Evolutionary conservation across 257 asterid genomes (phyloP).

Genomic region (Nyctanthes arbortristis): DNA sequence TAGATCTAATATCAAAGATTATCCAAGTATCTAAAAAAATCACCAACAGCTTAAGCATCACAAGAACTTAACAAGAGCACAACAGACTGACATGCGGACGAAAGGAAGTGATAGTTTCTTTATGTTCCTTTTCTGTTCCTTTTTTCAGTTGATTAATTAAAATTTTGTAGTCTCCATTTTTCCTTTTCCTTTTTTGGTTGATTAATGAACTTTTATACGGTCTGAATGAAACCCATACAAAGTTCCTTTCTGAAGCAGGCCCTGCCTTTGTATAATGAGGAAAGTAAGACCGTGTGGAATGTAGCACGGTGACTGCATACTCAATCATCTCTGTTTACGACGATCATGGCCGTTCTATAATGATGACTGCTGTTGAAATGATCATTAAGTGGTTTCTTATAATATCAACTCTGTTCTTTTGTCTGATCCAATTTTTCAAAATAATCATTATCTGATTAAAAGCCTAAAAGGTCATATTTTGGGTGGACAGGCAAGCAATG

Average conservation of each 20-base stretch:
- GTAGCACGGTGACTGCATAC: too few relatives aligned
- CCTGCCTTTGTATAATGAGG: background rate
- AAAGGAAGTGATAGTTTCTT: background rate
- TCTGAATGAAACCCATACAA: background rate
- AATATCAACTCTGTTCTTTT: background rate
- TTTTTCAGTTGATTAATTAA: too few relatives aligned
- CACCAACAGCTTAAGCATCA: background rate
- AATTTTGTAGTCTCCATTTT: too few relatives aligned
- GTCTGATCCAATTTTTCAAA: background rate
- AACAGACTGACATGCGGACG: background rate
- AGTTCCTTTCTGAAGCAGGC: background rate
- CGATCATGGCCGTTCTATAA: too few relatives aligned
- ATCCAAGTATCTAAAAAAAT: too few relatives aligned
- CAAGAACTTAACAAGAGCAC: background rate
- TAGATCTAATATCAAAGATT: too few relatives aligned
- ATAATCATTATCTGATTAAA: background rate
- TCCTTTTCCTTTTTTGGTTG: too few relatives aligned
- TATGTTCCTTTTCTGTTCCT: too few relatives aligned
- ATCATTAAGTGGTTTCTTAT: background rate
- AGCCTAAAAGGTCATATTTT: background rate
- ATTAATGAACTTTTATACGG: too few relatives aligned
- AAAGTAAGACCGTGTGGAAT: background rate
- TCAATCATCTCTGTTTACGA: too few relatives aligned
- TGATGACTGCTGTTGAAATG: too few relatives aligned
- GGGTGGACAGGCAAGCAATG: background rate